Percentiles rank a stretch among this genome's conserved stretches.
phyloP scores from a whole-genome alignment of 1,139 yeast species.

The Hemisphaericaspora subhashii region DNA sequence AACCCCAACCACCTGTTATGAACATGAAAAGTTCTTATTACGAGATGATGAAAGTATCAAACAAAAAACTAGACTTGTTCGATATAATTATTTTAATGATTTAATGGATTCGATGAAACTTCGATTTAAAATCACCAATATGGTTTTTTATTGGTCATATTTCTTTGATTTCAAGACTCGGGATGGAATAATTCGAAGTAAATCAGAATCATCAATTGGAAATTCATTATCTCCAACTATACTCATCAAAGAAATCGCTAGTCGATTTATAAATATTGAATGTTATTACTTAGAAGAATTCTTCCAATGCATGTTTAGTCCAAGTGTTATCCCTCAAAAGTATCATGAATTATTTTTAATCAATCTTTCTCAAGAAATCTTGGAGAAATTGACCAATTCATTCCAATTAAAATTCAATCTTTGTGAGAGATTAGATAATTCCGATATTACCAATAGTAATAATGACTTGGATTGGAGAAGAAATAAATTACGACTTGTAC shows the following conservation, averaged over 20 bases:
- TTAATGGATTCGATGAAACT: slow-evolving; percentile 29
- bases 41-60: slow-evolving; percentile 17
- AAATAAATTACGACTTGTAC: slow-evolving; percentile 7
- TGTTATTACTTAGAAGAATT: slow-evolving; percentile 13
- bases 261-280: slow-evolving; percentile 9
- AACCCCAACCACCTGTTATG: slow-evolving; percentile 29
- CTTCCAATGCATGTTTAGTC: slow-evolving; percentile 7
- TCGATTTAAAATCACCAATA: slow-evolving; percentile 24
- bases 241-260: slow-evolving; percentile 10
- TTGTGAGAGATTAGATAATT: background rate
- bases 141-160: slow-evolving; percentile 24
- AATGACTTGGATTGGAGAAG: slow-evolving; percentile 5
- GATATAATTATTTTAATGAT: slow-evolving; percentile 18
- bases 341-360: slow-evolving; percentile 12
- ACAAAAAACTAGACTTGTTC: slow-evolving; percentile 9
- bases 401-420: background rate
- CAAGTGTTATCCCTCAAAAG: slow-evolving; percentile 5
- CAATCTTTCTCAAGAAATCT: slow-evolving; percentile 9
- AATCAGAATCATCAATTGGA: background rate
- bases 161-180: slow-evolving; percentile 13
- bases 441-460: background rate
- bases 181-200: slow-evolving; percentile 8
- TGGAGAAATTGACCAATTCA: slow-evolving; percentile 13
- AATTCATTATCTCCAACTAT: slow-evolving; percentile 1
- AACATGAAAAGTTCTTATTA: slow-evolving; percentile 26